Evolutionary conservation across 2,329 filamentous ascomycete species (phyloP), one percentile per base, ranked within the genome.

Genomic region (Onygena corvina): DNA sequence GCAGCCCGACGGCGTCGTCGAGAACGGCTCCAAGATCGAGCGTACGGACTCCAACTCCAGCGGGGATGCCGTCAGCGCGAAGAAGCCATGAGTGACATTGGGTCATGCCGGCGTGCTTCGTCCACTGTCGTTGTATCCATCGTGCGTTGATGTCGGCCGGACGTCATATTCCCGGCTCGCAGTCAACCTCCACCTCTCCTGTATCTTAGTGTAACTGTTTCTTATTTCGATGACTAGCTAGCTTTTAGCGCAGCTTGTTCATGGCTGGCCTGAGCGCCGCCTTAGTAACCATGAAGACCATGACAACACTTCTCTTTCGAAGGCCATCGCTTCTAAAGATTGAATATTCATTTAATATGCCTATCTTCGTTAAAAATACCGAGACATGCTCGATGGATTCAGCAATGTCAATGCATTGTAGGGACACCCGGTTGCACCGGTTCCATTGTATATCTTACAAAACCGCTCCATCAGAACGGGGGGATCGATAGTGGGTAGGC

Each of bases 401-500:
- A n/a, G 23, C 9, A 23, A n/a, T 42, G 21, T n/a, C 11, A 6
- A n/a, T 5, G 30, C 30, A 25, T 8, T 9, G 20, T 4, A 7
- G 9, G 9, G 18, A 11, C 38, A 20, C 11, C 5, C 27, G 4
- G 3, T 6, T 25, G 38, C 5, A 16, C 20, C 36, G 4, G 3
- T 14, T n/a, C 27, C 21, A 25, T 16, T 20, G 27, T 8, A 14
- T 29, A 42, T 14, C 14, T 21, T 42, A 42, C 23, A 38, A 31
- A 31, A 31, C n/a, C 16, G 21, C 25, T 8, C 12, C n/a, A 25
- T 50, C 73, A 82, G 67, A 98, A 96, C 8, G 92, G 92, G 49
- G 92, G 92, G 53, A 98, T 76, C 62, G 81, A 88, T 70, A 96
- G 95, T 12, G 89, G 89, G 68, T 98, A 98, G 20, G 87, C 87